Evolutionary conservation across 2,329 filamentous ascomycete species (phyloP).

Genomic region (Nectriaceae sp.): DNA sequence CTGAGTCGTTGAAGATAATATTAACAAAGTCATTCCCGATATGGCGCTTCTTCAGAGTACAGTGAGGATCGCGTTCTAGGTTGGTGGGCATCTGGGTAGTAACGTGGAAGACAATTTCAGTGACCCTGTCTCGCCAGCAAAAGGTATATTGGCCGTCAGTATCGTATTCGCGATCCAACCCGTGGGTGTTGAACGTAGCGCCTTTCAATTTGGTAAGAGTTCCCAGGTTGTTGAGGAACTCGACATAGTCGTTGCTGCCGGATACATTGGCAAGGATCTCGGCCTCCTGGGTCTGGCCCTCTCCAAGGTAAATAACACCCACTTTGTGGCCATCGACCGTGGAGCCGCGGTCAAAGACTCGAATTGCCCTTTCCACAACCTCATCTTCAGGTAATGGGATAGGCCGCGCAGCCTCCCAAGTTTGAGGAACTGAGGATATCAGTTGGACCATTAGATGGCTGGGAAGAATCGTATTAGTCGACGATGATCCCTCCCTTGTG

Average conservation of each 20-base stretch:
- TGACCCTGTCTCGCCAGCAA: conserved; percentile 92
- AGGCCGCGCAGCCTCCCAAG: conserved; percentile 62
- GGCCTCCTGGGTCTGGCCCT: conserved; percentile 78
- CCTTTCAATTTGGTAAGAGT: conserved; percentile 79
- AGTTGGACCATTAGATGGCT: conserved; percentile 74
- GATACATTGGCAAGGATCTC: conserved; percentile 86
- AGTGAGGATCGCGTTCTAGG: conserved; percentile 71
- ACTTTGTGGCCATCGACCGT: conserved; percentile 95
- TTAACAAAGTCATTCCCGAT: conserved; percentile 98
- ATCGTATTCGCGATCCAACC: conserved; percentile 76
- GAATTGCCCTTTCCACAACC: conserved; percentile 71
- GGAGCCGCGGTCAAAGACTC: conserved; percentile 81
- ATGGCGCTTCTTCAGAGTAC: conserved; percentile 86
- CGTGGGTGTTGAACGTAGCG: conserved; percentile 89
- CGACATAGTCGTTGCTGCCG: conserved; percentile 84
- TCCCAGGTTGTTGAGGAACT: conserved; percentile 81
- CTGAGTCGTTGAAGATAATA: conserved; percentile 96
- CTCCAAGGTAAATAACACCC: conserved; percentile 89
- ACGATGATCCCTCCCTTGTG: conserved; percentile 51
- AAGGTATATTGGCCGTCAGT: conserved; percentile 86
- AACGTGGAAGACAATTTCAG: conserved; percentile 94
- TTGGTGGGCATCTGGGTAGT: conserved; percentile 97
- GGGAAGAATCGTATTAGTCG: conserved; percentile 65
- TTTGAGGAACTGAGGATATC: conserved; percentile 62
- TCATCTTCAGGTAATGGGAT: conserved; percentile 75